Evolutionary conservation across 176 grass and related monocot species (phyloP).

Genomic region (Hordeum marinum): DNA sequence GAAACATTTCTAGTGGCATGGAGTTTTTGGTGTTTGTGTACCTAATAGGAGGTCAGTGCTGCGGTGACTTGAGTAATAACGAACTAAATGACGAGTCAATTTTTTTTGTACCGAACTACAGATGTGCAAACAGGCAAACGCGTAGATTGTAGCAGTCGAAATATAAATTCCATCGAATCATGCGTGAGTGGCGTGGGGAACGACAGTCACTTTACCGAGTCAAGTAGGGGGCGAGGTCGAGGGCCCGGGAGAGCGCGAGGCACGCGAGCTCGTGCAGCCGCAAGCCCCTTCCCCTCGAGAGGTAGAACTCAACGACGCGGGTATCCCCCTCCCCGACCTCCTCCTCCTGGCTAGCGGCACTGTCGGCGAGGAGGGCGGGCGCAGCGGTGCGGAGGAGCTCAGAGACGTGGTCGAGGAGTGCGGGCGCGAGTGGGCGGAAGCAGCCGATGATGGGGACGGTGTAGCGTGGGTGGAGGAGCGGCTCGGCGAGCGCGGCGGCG

Average conservation of each 20-base stretch:
- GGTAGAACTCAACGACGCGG: slow-evolving; percentile 76
- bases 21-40: background rate
- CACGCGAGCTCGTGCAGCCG: slow-evolving; percentile 82
- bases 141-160: background rate
- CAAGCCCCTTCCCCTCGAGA: slow-evolving; percentile 56
- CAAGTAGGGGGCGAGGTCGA: slow-evolving; percentile 79
- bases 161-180: background rate
- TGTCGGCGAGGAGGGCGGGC: slow-evolving; percentile 35
- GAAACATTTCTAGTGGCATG: background rate
- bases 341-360: slow-evolving; percentile 35
- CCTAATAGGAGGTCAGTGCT: background rate
- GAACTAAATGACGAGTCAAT: background rate
- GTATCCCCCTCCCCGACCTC: slow-evolving; percentile 53
- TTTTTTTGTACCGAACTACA: background rate
- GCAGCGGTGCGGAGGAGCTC: slow-evolving; percentile 43
- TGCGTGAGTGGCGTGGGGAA: background rate
- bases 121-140: background rate
- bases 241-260: slow-evolving; percentile 54
- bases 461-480: slow-evolving; percentile 76
- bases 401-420: slow-evolving; percentile 40
- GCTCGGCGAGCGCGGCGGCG: slow-evolving; percentile 59
- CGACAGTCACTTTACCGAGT: slow-evolving; percentile 35
- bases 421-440: slow-evolving; percentile 64
- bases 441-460: slow-evolving; percentile 76
- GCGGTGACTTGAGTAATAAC: background rate